phyloP scores from a whole-genome alignment of 768 basidiomycete genomes.

The Lactarius quietus region DNA sequence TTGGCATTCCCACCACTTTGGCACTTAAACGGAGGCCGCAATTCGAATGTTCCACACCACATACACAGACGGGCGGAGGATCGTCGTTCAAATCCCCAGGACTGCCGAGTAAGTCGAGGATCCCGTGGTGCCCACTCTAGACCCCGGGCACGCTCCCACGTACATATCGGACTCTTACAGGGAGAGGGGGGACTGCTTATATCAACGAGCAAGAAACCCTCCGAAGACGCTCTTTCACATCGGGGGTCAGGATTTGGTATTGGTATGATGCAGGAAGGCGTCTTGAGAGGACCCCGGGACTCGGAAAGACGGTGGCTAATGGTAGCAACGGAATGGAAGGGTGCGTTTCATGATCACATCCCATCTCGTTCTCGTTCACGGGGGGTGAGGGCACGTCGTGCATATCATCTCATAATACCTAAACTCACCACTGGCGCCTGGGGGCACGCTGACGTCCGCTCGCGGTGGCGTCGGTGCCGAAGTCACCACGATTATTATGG shows the following conservation, averaged over 20 bases:
- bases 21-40: not conserved
- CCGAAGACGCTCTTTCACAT: not conserved
- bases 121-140: not conserved
- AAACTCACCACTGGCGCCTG: not conserved
- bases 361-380: not conserved
- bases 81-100: not conserved
- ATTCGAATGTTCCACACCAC: not conserved
- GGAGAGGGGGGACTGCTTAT: not conserved
- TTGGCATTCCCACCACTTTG: not conserved
- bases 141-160: not conserved
- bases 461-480: constrained; percentile 4
- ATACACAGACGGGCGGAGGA: not conserved
- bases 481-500: not conserved
- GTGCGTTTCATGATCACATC: not conserved
- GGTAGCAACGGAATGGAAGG: not conserved
- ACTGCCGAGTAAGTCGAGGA: not conserved
- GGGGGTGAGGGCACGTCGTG: not conserved
- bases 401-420: not conserved
- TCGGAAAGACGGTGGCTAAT: not conserved
- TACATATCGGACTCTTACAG: not conserved
- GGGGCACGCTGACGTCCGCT: not conserved
- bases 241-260: not conserved
- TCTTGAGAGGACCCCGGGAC: not conserved
- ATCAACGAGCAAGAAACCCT: not conserved
- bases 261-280: not conserved